Evolutionary conservation across 2,329 filamentous ascomycete genomes (phyloP).

Genomic region (Boeremia exigua): DNA sequence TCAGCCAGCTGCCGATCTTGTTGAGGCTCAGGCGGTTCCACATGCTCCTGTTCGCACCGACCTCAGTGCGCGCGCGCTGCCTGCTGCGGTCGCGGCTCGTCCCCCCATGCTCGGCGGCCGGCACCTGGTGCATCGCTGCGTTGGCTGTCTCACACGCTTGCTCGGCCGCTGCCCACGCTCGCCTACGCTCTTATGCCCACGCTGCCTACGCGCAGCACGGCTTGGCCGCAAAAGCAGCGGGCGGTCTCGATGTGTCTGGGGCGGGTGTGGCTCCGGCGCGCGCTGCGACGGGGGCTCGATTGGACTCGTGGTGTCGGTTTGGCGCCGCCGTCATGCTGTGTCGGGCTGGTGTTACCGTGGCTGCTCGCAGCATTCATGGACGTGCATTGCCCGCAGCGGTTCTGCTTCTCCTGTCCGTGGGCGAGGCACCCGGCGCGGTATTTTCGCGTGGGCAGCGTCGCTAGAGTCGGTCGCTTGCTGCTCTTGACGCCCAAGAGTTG

Average conservation of each 20-base stretch:
- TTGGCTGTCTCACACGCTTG: slow-evolving; percentile 23
- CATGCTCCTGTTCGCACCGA: slow-evolving; percentile 43
- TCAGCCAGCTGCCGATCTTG: slow-evolving; percentile 51
- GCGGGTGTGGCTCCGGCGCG: slow-evolving; percentile 10
- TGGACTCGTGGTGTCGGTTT: slow-evolving; percentile 37
- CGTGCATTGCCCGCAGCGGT: slow-evolving; percentile 19
- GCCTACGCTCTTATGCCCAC: slow-evolving; percentile 23
- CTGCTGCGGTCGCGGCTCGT: slow-evolving; percentile 39
- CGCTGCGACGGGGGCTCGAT: slow-evolving; percentile 18
- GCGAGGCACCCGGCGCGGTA: slow-evolving; percentile 1
- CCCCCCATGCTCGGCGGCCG: slow-evolving; percentile 29
- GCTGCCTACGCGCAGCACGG: slow-evolving; percentile 11
- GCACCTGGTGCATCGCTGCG: slow-evolving; percentile 36
- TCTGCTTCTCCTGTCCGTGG: neutral
- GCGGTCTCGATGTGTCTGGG: slow-evolving; percentile 19
- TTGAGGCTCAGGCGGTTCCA: slow-evolving; percentile 48
- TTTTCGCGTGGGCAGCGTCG: slow-evolving; percentile 13
- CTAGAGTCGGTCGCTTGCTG: slow-evolving; percentile 15
- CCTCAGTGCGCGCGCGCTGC: slow-evolving; percentile 44
- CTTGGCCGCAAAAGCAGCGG: slow-evolving; percentile 15
- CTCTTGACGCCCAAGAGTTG: slow-evolving; percentile 40
- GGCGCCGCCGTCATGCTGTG: slow-evolving; percentile 44
- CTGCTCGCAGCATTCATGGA: slow-evolving; percentile 35
- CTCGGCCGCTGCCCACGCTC: slow-evolving; percentile 22
- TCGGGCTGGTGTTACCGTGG: slow-evolving; percentile 39